A percentile compares a stretch with the other conserved stretches of the same genome.
Conservation (phyloP, 441 rosid species). For the Manihot esculenta region DNA sequence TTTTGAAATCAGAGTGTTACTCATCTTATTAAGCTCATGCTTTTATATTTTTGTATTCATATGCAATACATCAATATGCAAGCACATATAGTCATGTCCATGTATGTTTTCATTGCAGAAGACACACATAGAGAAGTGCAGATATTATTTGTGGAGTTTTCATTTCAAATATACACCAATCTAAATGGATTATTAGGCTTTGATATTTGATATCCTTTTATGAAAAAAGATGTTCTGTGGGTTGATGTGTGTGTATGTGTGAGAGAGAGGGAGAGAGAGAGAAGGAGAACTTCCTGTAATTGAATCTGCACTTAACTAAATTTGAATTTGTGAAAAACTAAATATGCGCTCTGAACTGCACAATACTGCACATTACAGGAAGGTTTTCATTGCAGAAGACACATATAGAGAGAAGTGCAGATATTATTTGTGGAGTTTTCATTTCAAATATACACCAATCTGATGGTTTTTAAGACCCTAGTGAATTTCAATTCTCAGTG, state of each 20-base stretch:
- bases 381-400: neutral
- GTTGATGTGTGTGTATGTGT: neutral
- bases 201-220: neutral
- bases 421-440: neutral
- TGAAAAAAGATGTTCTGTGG: neutral
- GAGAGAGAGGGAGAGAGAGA: too few relatives aligned
- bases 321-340: neutral
- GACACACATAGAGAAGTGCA: neutral
- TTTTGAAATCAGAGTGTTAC: neutral
- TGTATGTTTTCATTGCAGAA: neutral
- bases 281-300: neutral
- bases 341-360: neutral
- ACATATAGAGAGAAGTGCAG: neutral
- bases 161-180: too few relatives aligned
- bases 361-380: neutral
- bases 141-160: neutral
- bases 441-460: too few relatives aligned
- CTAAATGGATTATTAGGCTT: too few relatives aligned
- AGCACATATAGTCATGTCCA: neutral
- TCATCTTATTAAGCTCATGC: neutral
- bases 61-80: neutral
- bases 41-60: neutral
- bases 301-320: neutral
- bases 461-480: neutral
- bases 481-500: neutral